Evolutionary conservation across 306 rosid genomes (phyloP).

Genomic region (Inga laurina): DNA sequence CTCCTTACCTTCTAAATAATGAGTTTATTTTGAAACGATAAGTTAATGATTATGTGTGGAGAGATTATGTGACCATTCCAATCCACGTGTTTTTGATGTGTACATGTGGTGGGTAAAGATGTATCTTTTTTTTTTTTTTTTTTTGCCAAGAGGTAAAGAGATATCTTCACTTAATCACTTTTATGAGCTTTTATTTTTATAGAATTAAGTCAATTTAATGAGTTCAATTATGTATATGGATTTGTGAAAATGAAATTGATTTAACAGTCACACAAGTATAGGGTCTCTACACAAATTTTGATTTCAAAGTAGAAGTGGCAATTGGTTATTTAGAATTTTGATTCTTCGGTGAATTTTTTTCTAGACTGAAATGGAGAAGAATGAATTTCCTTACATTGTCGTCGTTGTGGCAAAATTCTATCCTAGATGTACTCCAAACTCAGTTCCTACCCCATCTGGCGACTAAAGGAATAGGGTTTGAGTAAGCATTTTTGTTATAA

Average conservation of each 20-base stretch:
- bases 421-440: neutral
- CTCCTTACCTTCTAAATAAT: neutral
- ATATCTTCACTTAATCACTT: neutral
- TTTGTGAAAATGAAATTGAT: no score
- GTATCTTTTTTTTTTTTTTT: no score
- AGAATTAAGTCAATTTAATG: neutral
- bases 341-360: neutral
- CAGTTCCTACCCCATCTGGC: neutral
- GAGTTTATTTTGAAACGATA: neutral
- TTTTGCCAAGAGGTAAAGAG: neutral
- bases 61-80: neutral
- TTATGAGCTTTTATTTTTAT: neutral
- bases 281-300: neutral
- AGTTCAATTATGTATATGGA: neutral
- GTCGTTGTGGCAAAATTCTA: constrained; percentile 19
- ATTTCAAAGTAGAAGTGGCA: neutral
- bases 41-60: neutral
- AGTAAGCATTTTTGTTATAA: neutral
- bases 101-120: neutral
- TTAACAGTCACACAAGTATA: neutral
- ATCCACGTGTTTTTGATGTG: no score
- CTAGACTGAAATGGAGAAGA: neutral
- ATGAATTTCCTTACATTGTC: constrained; percentile 42
- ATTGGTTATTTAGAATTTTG: neutral
- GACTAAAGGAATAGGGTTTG: neutral